Conservation (phyloP, 1,139 yeast genomes). For the Pichia kudriavzevii region DNA sequence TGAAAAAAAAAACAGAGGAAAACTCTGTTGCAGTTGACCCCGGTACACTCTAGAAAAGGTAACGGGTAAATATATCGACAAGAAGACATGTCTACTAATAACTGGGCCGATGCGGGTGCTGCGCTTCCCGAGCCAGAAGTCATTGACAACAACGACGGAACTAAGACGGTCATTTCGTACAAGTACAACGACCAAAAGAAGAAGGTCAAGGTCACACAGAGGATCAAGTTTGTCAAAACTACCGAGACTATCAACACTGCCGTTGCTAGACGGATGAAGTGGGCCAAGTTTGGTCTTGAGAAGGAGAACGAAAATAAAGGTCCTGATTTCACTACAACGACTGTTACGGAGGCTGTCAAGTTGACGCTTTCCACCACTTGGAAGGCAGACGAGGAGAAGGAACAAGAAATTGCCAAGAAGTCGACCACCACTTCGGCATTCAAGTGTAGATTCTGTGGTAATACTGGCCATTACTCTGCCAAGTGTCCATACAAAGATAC, state of each 20-base stretch:
- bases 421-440: constrained; percentile 35
- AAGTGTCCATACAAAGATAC: constrained; percentile 96
- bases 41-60: too few relatives aligned
- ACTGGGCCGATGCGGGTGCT: constrained; percentile 60
- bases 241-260: constrained; percentile 76
- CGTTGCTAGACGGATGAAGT: constrained; percentile 64
- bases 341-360: constrained; percentile 71
- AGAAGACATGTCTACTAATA: constrained; percentile 7
- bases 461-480: constrained; percentile 82
- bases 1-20: too few relatives aligned
- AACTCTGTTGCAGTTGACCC: too few relatives aligned
- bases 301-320: constrained; percentile 62
- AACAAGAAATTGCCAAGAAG: constrained; percentile 39
- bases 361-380: constrained; percentile 61
- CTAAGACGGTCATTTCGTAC: constrained; percentile 79
- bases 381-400: constrained; percentile 57
- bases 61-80: too few relatives aligned
- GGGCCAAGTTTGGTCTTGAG: constrained; percentile 83
- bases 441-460: constrained; percentile 85
- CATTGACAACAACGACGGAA: constrained; percentile 76
- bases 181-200: constrained; percentile 73
- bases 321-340: constrained; percentile 84
- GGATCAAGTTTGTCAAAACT: constrained; percentile 66
- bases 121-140: constrained; percentile 64
- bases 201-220: constrained; percentile 82